These are phyloP conservation scores for Barnettozyma wickerhamii DNA, from an alignment of 805 yeast genomes.

Conservation along the genomic window DNA sequence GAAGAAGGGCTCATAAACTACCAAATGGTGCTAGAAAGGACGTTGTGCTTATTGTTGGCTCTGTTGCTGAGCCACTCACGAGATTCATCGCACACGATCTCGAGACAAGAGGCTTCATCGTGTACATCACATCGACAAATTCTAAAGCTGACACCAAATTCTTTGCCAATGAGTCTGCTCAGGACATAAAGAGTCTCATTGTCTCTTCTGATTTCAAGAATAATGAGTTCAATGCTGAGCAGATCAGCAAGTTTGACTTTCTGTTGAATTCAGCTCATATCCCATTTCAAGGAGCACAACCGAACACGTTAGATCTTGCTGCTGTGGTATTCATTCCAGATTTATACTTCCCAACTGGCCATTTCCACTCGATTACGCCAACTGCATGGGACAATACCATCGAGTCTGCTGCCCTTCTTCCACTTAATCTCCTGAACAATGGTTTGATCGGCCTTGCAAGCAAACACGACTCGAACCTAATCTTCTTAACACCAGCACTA, in stretches of 20 bases:
- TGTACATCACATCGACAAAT: conserved; percentile 56
- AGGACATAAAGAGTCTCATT: conserved; percentile 65
- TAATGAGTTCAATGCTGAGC: conserved; percentile 36
- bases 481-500: conserved; percentile 52
- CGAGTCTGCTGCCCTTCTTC: conserved; percentile 41
- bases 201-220: conserved; percentile 41
- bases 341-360: conserved; percentile 62
- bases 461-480: conserved; percentile 42
- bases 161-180: conserved; percentile 54
- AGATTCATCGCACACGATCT: conserved; percentile 68
- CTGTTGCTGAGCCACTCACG: conserved; percentile 71
- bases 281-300: conserved; percentile 54
- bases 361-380: conserved; percentile 51
- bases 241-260: conserved; percentile 45
- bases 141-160: conserved; percentile 33
- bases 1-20: conserved; percentile 57
- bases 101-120: conserved; percentile 76
- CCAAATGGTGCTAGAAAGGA: conserved; percentile 71
- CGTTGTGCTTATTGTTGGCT: conserved; percentile 70
- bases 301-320: conserved; percentile 52
- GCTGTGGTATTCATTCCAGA: conserved; percentile 71
- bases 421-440: conserved; percentile 46
- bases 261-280: conserved; percentile 49
- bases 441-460: conserved; percentile 55
- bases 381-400: conserved; percentile 48